Conservation (phyloP, 441 rosid species). For the Kokia cookei region DNA sequence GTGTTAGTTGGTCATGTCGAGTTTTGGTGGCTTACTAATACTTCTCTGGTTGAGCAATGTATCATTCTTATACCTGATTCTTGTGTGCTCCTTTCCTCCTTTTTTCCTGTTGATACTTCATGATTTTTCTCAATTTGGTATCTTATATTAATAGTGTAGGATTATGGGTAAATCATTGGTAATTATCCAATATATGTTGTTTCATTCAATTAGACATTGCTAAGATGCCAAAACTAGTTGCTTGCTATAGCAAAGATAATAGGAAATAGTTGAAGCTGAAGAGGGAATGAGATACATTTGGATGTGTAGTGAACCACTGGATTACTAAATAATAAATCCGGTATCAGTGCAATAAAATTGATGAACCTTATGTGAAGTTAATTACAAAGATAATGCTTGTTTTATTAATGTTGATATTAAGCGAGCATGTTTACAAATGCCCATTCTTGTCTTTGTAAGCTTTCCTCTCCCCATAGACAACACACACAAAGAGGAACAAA, state of each 20-base stretch:
- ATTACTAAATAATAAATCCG: background rate
- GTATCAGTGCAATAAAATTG: background rate
- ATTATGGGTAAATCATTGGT: background rate
- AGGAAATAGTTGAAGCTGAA: background rate
- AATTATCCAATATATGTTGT: background rate
- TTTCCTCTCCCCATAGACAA: background rate
- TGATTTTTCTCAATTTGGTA: background rate
- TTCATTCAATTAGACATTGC: background rate
- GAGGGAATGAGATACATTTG: background rate
- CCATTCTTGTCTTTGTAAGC: background rate
- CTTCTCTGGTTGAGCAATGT: background rate
- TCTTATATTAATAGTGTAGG: background rate
- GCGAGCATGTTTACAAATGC: background rate
- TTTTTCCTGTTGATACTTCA: background rate
- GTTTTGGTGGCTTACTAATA: background rate
- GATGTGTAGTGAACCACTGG: background rate
- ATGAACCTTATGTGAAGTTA: background rate
- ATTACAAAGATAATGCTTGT: background rate
- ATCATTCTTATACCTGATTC: background rate
- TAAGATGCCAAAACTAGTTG: background rate
- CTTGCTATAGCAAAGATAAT: background rate
- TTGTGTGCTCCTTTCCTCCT: background rate
- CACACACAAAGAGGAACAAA: background rate
- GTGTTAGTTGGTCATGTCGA: slow-evolving; percentile 1
- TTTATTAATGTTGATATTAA: background rate